Conservation (phyloP, 768 basidiomycete species). For the Phaeotremella skinneri region DNA sequence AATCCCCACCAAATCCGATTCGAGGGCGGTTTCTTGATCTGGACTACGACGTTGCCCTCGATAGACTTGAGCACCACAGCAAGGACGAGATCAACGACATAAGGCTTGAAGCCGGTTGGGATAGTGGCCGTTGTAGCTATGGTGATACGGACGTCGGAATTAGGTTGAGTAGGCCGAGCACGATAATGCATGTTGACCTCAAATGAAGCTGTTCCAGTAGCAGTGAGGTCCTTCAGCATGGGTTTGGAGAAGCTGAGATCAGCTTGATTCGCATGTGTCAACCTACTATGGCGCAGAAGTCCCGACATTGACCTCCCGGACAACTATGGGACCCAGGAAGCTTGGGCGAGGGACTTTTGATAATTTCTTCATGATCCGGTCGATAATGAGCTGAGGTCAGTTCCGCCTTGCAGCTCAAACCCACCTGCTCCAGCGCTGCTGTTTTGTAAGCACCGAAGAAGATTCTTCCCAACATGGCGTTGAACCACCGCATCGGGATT, state of each 20-base stretch:
- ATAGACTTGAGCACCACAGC: slow-evolving; percentile 83
- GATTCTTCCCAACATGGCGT: slow-evolving; percentile 84
- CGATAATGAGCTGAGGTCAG: slow-evolving; percentile 65
- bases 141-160: slow-evolving; percentile 81
- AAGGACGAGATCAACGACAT: slow-evolving; percentile 82
- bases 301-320: slow-evolving; percentile 87
- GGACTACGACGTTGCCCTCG: slow-evolving; percentile 82
- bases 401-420: slow-evolving; percentile 4
- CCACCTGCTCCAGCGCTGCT: slow-evolving; percentile 63
- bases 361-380: slow-evolving; percentile 86
- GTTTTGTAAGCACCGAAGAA: slow-evolving; percentile 92
- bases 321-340: slow-evolving; percentile 78
- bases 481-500: slow-evolving; percentile 96
- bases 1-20: slow-evolving; percentile 92
- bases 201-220: slow-evolving; percentile 86
- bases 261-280: neutral
- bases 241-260: slow-evolving; percentile 76
- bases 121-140: slow-evolving; percentile 86
- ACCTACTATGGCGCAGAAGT: slow-evolving; percentile 62
- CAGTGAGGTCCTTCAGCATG: slow-evolving; percentile 95
- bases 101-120: slow-evolving; percentile 79
- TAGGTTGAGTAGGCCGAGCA: slow-evolving; percentile 58
- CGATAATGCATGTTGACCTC: slow-evolving; percentile 67
- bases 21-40: slow-evolving; percentile 86
- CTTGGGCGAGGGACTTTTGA: slow-evolving; percentile 84